phyloP scores from a whole-genome alignment of 495 filamentous ascomycete species.

The Friedmanniomyces endolithicus region DNA sequence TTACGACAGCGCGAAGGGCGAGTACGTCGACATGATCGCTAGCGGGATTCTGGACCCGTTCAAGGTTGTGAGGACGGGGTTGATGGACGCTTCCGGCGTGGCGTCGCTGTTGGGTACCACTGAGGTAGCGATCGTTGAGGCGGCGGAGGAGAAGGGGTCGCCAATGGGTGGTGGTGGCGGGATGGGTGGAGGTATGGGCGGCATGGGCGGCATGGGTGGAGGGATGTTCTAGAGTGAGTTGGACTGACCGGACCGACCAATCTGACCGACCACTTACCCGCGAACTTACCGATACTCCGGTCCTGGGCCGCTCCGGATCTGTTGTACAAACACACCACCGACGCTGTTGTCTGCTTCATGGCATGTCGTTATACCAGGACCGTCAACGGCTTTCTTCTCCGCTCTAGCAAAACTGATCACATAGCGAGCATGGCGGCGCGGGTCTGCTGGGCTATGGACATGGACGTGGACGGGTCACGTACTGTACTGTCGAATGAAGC shows the following conservation, averaged over 20 bases:
- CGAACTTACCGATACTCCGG: neutral
- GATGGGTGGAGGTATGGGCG: constrained; percentile 32
- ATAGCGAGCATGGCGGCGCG: constrained; percentile 1
- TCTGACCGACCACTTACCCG: neutral
- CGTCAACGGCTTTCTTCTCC: constrained; percentile 1
- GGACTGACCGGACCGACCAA: neutral
- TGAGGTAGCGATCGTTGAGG: constrained; percentile 93
- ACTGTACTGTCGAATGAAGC: neutral
- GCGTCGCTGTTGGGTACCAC: constrained; percentile 95
- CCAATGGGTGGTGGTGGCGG: constrained; percentile 21
- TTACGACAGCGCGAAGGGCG: constrained; percentile 87
- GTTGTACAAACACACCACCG: constrained; percentile 2
- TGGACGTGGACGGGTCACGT: neutral
- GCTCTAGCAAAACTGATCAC: neutral
- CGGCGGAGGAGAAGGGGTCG: constrained; percentile 75
- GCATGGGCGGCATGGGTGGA: constrained; percentile 33
- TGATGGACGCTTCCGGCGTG: constrained; percentile 90
- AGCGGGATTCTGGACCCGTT: constrained; percentile 95
- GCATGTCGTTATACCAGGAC: constrained; percentile 1
- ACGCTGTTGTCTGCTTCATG: neutral
- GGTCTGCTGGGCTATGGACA: neutral
- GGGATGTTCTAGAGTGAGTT: constrained; percentile 40
- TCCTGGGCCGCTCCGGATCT: neutral
- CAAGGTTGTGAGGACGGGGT: constrained; percentile 95
- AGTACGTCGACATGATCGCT: constrained; percentile 97